These are phyloP conservation scores for Echites panduratus DNA, from an alignment of 257 asterid genomes.

Conservation along the genomic window DNA sequence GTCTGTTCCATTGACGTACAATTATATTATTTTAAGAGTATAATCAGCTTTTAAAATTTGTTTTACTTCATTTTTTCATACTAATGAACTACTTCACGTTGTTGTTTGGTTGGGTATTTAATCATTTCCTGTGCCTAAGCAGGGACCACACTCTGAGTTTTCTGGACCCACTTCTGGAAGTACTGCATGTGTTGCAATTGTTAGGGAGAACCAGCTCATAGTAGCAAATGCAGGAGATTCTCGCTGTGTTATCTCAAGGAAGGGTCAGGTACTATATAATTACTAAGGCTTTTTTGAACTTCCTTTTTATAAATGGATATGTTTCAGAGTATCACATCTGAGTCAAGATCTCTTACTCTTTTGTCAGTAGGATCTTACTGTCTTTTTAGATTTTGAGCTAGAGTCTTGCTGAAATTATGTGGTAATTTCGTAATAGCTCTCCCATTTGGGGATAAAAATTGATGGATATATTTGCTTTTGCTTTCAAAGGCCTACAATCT, in stretches of 20 bases:
- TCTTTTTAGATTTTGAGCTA: not conserved
- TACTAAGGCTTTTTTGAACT: not conserved
- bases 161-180: constrained; percentile 95
- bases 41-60: not conserved
- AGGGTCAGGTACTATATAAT: constrained; percentile 68
- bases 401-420: not conserved
- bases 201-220: constrained; percentile 70
- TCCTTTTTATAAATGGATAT: not conserved
- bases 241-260: constrained; percentile 93
- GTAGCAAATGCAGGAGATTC: constrained; percentile 99
- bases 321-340: not conserved
- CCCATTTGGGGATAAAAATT: not conserved
- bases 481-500: constrained; percentile 76
- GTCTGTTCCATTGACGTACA: not conserved
- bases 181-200: constrained; percentile 86
- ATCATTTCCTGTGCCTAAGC: constrained; percentile 14
- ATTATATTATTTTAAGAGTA: not conserved
- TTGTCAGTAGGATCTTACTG: not conserved
- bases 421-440: not conserved
- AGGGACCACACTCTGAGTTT: constrained; percentile 98
- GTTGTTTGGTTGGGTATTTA: not conserved
- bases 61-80: not conserved
- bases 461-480: constrained; percentile 5
- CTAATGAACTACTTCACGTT: not conserved
- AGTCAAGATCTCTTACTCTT: not conserved